Conservation (phyloP, 2,329 filamentous ascomycete genomes). For the Exophiala mesophila region DNA sequence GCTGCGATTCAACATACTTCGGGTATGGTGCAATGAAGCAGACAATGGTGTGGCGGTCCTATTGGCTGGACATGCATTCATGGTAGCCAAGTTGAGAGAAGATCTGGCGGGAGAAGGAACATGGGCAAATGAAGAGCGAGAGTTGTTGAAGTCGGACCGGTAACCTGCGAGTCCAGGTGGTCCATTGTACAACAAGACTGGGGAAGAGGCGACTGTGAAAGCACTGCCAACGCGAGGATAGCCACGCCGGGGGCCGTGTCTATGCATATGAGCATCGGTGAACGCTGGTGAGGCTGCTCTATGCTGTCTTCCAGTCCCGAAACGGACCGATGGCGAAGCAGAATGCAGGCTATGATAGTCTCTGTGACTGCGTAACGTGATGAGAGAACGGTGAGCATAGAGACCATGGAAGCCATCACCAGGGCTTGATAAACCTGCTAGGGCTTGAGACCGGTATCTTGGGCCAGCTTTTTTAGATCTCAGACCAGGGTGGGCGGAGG, state of each 20-base stretch:
- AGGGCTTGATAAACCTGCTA: slow-evolving; percentile 6
- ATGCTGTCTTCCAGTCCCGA: slow-evolving; percentile 7
- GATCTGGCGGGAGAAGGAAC: slow-evolving; percentile 22
- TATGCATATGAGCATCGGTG: slow-evolving; percentile 16
- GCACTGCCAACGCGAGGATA: slow-evolving; percentile 18
- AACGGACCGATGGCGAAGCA: slow-evolving; percentile 15
- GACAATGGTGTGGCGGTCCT: slow-evolving; percentile 22
- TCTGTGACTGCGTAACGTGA: slow-evolving; percentile 22
- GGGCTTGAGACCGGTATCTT: slow-evolving; percentile 7
- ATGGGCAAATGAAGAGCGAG: slow-evolving; percentile 19
- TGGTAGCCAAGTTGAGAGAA: slow-evolving; percentile 1
- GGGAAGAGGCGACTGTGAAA: slow-evolving; percentile 24
- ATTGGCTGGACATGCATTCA: slow-evolving; percentile 4
- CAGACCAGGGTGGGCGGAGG: slow-evolving; percentile 14
- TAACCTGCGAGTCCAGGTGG: slow-evolving; percentile 13
- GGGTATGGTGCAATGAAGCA: slow-evolving; percentile 15
- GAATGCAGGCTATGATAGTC: slow-evolving; percentile 20
- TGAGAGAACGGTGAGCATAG: slow-evolving; percentile 24
- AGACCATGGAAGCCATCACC: slow-evolving; percentile 10
- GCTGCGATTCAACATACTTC: slow-evolving; percentile 14
- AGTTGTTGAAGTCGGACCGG: slow-evolving; percentile 21
- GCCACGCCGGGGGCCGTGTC: slow-evolving; percentile 8
- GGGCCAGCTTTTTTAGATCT: slow-evolving; percentile 18
- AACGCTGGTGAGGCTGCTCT: slow-evolving; percentile 20
- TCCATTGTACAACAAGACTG: slow-evolving; percentile 10